Evolutionary conservation across 1,284 basidiomycete genomes (phyloP), one percentile per base, ranked within the genome.

Genomic region (Irpex sp.): DNA sequence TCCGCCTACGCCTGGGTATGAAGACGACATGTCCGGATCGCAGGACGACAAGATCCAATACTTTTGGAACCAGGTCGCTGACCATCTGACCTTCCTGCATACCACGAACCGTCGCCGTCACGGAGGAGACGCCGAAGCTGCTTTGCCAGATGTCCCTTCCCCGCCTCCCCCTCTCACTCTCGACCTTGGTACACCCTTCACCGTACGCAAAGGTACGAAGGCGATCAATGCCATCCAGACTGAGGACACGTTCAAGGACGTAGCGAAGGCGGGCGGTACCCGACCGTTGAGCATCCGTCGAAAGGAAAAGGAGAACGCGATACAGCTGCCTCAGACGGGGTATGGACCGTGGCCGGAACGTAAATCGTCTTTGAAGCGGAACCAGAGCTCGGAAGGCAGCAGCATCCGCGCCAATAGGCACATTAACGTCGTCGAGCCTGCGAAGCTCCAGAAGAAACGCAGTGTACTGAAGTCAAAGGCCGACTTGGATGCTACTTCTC

Each of bases 61-160:
- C 49, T 94, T 94, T 76, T 91, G 94, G 75, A 81, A 88, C 62
- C 91, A 94, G 74, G 88, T 96, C 58, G 89, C 89, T 5, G 87
- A 92, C 51, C 91, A 93, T 69, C 83, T 95, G 56, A 88, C 87
- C 64, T 84, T 84, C 56, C 86, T 94, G 78, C 86, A 88, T 69
- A 75, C 78, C 44, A 76, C 75, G 64, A 75, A 62, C 36, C 47
- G 19, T 19, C 34, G 38, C 36, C 40, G 37, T 21, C 36, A 60
- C 15, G 57, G 52, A 0, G 51, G n/a, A 13, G 34, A 34, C 3
- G 21, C 19, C 17, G 34, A n/a, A 8, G n/a, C 19, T 13, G 11
- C 26, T 11, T 56, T 66, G 5, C 66, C 61, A 4, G 59, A 65
- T n/a, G 62, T 65, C 5, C 68, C 70, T 8, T 57, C 64, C n/a